Percentiles rank a stretch among this genome's conserved stretches.
These are phyloP conservation scores for Blastocystis sp. DNA, from an alignment of 352 stramenopile genomes.

Conservation along the genomic window DNA sequence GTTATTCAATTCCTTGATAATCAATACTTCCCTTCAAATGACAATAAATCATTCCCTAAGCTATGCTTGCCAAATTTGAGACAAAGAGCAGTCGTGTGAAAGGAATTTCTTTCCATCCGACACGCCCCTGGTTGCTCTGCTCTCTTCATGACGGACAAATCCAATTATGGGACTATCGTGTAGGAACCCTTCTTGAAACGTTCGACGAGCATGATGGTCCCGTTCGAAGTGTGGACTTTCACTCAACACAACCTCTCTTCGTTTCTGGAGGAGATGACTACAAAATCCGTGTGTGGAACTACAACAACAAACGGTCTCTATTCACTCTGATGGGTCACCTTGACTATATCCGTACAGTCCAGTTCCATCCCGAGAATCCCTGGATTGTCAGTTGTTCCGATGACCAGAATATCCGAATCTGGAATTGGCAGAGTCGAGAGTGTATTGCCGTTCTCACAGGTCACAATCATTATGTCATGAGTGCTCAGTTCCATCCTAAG, in stretches of 20 bases:
- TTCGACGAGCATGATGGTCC: conserved; percentile 99
- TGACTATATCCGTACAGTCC: conserved; percentile 98
- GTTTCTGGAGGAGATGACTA: conserved; percentile 98
- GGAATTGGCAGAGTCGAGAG: conserved; percentile 96
- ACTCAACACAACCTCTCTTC: conserved; percentile 91
- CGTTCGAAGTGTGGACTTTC: conserved; percentile 96
- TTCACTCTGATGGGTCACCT: conserved; percentile 97
- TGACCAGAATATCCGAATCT: conserved; percentile 98
- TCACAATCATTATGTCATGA: conserved; percentile 99
- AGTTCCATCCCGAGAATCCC: conserved; percentile 96
- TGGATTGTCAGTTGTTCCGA: conserved; percentile 94
- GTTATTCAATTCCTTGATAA: background rate
- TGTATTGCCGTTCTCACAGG: conserved; percentile 97
- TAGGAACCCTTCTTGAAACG: conserved; percentile 93
- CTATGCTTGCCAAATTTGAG: conserved; percentile 98
- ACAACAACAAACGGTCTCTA: conserved; percentile 92
- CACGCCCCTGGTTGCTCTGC: conserved; percentile 90
- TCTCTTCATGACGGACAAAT: conserved; percentile 94
- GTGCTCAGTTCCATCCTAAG: conserved; percentile 95
- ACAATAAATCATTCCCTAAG: background rate
- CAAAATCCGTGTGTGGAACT: conserved; percentile 99
- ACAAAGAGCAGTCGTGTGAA: conserved; percentile 99
- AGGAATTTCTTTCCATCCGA: conserved; percentile 94
- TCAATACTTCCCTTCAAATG: background rate
- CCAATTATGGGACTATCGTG: conserved; percentile 97